These are phyloP conservation scores for Colletotrichum echinochloae DNA, from an alignment of 2,329 filamentous ascomycete species.

Conservation along the genomic window DNA sequence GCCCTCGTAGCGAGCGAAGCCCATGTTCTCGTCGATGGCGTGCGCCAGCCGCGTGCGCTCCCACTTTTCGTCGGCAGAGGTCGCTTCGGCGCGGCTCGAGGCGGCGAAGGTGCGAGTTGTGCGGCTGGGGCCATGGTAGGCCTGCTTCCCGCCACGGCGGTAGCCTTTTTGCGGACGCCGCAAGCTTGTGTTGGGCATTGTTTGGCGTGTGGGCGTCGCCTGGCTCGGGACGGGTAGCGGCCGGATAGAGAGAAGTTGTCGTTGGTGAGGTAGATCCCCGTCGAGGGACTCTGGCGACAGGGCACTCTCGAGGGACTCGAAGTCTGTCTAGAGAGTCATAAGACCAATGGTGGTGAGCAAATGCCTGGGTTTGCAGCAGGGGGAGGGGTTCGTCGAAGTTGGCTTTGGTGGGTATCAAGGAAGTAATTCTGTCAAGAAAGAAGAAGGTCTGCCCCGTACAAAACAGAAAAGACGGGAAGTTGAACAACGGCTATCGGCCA, in stretches of 20 bases:
- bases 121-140: conserved; percentile 74
- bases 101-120: conserved; percentile 83
- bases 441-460: neutral
- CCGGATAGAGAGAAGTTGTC: conserved; percentile 15
- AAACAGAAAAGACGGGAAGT: conserved; percentile 18
- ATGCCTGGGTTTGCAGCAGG: neutral
- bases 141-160: conserved; percentile 75
- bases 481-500: conserved; percentile 17
- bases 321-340: conserved; percentile 10
- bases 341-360: neutral
- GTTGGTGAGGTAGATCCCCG: neutral
- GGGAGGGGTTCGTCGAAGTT: neutral
- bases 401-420: conserved; percentile 35
- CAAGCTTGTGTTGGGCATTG: conserved; percentile 71
- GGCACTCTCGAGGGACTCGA: conserved; percentile 15
- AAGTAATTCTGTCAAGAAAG: conserved; percentile 1
- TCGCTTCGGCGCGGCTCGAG: conserved; percentile 82
- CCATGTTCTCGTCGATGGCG: conserved; percentile 93
- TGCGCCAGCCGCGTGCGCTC: conserved; percentile 87
- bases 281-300: conserved; percentile 24
- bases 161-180: conserved; percentile 73
- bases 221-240: conserved; percentile 1
- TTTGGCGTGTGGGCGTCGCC: conserved; percentile 34
- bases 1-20: conserved; percentile 91
- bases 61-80: conserved; percentile 91